Base-by-base conservation (phyloP, 495 filamentous ascomycete genomes). In the Penicillium parvum region DNA sequence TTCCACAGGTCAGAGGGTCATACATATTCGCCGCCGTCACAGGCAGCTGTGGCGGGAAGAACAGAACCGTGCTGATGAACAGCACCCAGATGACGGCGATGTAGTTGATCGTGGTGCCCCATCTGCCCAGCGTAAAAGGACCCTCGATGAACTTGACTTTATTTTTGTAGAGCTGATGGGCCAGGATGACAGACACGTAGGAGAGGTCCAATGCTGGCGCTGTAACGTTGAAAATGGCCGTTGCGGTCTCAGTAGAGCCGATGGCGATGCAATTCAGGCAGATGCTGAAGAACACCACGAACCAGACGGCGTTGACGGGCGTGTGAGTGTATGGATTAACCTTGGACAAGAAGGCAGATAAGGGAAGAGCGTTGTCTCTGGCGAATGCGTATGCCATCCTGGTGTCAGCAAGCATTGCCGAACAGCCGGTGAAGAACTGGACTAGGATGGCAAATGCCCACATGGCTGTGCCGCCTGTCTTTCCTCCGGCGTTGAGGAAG, bases 351-450 rank as follows among this genome's bases (percentile, higher is more conserved):
- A 78, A 72, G 5, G 71, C 76, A 15, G 83, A 86, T 47, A 84
- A 84, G 10, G 83, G 83, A 15, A 86, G 67, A 0, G 79, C 83
- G n/a, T 78, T 74, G 46, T 86, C 83, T 25, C 83, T 69, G 19
- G 83, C 76, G 63, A 86, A 86, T 4, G 83, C 83, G 53, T 78
- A 86, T 5, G 82, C 81, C 83, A 86, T 86, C 47, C 83, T 65
- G 8, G 82, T 84, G 52, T 84, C 80, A 44, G 82, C 83, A 21
- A 86, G 52, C 78, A 85, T 78, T 6, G 83, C 83, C 10, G 81
- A 79, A 40, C 81, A 82, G 7, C 83, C 81, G 7, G 83, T 85
- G 62, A 86, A 85, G 58, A 83, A 78, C 42, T 86, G 83, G 1
- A 86, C 78, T 0, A 86, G 68, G 40, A 84, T 81, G 14, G 81